phyloP scores from a whole-genome alignment of 2,329 filamentous ascomycete species.

The Fusarium robinianum region DNA sequence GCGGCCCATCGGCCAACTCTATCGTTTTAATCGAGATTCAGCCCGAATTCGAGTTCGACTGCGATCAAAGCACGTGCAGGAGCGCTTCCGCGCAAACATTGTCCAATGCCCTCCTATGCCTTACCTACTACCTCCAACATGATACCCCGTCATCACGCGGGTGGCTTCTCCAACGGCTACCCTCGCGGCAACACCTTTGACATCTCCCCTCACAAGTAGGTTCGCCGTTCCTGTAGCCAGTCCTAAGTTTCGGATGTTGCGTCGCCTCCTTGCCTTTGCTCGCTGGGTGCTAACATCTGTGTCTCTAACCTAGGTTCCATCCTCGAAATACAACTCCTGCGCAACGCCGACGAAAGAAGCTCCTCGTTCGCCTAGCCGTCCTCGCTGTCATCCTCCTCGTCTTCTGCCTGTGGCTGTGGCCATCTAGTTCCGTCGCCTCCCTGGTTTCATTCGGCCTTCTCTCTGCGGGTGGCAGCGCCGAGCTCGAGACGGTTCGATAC shows the following conservation, averaged over 20 bases:
- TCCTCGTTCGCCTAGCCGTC: constrained; percentile 70
- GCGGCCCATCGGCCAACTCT: not conserved
- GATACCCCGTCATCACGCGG: constrained; percentile 81
- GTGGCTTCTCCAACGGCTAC: constrained; percentile 83
- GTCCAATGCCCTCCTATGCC: constrained; percentile 40
- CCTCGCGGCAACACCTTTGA: constrained; percentile 78
- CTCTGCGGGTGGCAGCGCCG: constrained; percentile 68
- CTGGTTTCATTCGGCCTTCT: constrained; percentile 72
- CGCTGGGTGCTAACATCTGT: constrained; percentile 25
- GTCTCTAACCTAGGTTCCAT: constrained; percentile 63
- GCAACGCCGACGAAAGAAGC: constrained; percentile 71
- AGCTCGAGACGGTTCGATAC: constrained; percentile 94
- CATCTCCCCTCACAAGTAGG: constrained; percentile 86
- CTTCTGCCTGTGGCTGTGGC: constrained; percentile 76
- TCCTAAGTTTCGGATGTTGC: not conserved
- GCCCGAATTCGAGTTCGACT: constrained; percentile 1
- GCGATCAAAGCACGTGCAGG: constrained; percentile 22
- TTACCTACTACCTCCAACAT: constrained; percentile 56
- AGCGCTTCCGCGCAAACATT: constrained; percentile 28
- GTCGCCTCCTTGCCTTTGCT: constrained; percentile 3
- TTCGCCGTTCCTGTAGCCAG: not conserved
- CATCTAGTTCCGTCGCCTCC: constrained; percentile 65
- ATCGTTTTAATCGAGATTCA: constrained; percentile 4
- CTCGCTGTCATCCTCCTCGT: constrained; percentile 63
- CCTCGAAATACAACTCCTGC: constrained; percentile 75